A percentile compares a stretch with the other conserved stretches of the same genome.
phyloP scores from a whole-genome alignment of 169 alveolate species.

The Perkinsus marinus region DNA sequence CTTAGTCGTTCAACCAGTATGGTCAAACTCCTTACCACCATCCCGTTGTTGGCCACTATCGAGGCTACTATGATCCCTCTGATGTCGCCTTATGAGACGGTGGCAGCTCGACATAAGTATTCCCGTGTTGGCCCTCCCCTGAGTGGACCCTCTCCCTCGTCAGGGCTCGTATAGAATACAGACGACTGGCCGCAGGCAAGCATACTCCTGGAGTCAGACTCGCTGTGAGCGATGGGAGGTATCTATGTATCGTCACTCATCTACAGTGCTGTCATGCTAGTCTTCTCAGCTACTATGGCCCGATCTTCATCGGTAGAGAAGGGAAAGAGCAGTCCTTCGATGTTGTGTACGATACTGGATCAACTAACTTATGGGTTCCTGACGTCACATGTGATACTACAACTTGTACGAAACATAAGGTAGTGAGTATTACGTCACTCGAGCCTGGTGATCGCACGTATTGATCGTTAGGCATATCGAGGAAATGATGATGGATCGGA shows the following conservation, averaged over 20 bases:
- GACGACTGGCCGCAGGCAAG: background rate
- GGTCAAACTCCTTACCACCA: background rate
- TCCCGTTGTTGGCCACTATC: background rate
- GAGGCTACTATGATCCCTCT: background rate
- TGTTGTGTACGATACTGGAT: constrained; percentile 56
- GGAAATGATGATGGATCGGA: background rate
- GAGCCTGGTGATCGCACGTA: background rate
- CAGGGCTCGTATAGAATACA: background rate
- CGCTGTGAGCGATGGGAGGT: background rate
- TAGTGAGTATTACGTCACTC: background rate
- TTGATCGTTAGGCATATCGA: background rate
- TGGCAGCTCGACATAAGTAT: background rate
- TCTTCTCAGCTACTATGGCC: background rate
- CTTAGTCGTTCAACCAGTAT: too few relatives aligned
- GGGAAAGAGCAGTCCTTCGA: constrained; percentile 14
- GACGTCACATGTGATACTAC: constrained; percentile 23
- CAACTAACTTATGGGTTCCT: constrained; percentile 57
- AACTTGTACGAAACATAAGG: constrained; percentile 12
- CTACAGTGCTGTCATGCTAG: too few relatives aligned
- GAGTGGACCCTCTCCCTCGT: background rate
- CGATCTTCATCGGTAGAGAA: background rate
- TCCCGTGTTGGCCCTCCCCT: background rate
- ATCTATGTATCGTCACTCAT: too few relatives aligned
- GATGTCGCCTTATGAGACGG: background rate
- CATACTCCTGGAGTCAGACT: background rate